Evolutionary conservation across 306 rosid species (phyloP), one percentile per base, ranked within the genome.

Genomic region (Prosopis cineraria): DNA sequence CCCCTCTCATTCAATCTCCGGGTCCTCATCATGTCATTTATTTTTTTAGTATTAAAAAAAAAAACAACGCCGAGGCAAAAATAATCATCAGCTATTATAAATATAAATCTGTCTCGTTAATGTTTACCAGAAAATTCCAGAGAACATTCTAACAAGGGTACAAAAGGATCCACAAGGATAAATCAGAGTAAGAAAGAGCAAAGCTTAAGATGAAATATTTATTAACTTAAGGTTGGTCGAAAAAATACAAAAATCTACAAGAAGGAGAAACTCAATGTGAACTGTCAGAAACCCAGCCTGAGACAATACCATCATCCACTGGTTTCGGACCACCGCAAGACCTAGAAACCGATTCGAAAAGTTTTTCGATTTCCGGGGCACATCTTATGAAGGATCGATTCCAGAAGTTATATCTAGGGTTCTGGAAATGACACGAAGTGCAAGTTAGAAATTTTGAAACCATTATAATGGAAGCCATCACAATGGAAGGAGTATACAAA

Each of bases 301-400:
- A 88, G 58, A 91, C 92, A 91, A 95, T 85, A 78, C 92, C 89
- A 55, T 96, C 99, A 63, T 96, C 99, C 56, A 90, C 98, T 19
- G 96, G 93, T 78, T 93, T 96, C 3, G 96, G 97, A 16, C 97
- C 98, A 1, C 99, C 99, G 29, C 98, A 96, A 62, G 99, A 93
- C 80, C 99, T 91, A 0, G 99, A 96, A 29, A 96, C 99, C 8
- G 99, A 96, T 79, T 96, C 99, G 53, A 96, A 96, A 5, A 96
- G 96, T 43, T 91, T 93, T 75, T 96, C 99, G 2, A 96, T 96
- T 86, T 96, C 99, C 0, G 97, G 99, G 12, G 99, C 98, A 10
- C 99, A 93, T 79, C 99, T 85, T 78, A 93, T 96, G 92, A 96
- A 96, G 33, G 86, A 80, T 36, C 96, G 86, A 85, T 90, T 91